Evolutionary conservation across 805 yeast genomes (phyloP).

Genomic region (Metschnikowia dekortorum): DNA sequence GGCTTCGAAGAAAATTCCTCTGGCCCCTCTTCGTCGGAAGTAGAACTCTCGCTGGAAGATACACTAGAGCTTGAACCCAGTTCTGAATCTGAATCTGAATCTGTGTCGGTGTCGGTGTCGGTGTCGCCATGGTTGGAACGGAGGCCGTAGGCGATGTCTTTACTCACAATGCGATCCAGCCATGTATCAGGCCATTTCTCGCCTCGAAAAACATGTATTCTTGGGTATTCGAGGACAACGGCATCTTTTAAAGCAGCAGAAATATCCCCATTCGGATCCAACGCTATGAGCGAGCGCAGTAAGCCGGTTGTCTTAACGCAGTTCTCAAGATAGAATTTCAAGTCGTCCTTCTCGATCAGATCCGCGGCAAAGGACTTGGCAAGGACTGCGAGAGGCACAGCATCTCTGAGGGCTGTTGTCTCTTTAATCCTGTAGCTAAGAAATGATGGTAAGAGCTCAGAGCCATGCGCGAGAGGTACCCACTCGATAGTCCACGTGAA

Average conservation of each 20-base stretch:
- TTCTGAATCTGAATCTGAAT: slow-evolving; percentile 5
- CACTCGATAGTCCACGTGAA: slow-evolving; percentile 83
- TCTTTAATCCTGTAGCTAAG: slow-evolving; percentile 45
- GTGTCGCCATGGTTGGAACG: background rate
- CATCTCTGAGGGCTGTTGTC: slow-evolving; percentile 25
- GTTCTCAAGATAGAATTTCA: slow-evolving; percentile 31
- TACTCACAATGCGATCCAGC: slow-evolving; percentile 20
- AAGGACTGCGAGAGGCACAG: slow-evolving; percentile 39
- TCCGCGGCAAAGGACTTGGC: slow-evolving; percentile 12
- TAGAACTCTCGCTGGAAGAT: slow-evolving; percentile 14
- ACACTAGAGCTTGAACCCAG: slow-evolving; percentile 5
- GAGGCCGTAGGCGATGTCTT: slow-evolving; percentile 16
- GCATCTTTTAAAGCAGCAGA: slow-evolving; percentile 50
- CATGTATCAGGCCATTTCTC: slow-evolving; percentile 13
- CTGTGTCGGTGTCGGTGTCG: slow-evolving; percentile 2
- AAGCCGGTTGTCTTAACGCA: slow-evolving; percentile 19
- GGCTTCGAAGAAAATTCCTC: slow-evolving; percentile 31
- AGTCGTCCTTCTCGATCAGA: slow-evolving; percentile 22
- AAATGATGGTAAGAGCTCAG: slow-evolving; percentile 27
- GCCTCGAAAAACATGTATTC: slow-evolving; percentile 44
- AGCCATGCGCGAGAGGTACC: slow-evolving; percentile 39
- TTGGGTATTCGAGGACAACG: slow-evolving; percentile 75
- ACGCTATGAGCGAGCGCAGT: slow-evolving; percentile 28
- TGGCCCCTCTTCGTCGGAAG: slow-evolving; percentile 26
- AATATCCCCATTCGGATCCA: slow-evolving; percentile 35